Percentiles rank a stretch among this genome's conserved stretches.
Evolutionary conservation across 768 basidiomycete species (phyloP).

Genomic region (Leccinum disarticulatum): DNA sequence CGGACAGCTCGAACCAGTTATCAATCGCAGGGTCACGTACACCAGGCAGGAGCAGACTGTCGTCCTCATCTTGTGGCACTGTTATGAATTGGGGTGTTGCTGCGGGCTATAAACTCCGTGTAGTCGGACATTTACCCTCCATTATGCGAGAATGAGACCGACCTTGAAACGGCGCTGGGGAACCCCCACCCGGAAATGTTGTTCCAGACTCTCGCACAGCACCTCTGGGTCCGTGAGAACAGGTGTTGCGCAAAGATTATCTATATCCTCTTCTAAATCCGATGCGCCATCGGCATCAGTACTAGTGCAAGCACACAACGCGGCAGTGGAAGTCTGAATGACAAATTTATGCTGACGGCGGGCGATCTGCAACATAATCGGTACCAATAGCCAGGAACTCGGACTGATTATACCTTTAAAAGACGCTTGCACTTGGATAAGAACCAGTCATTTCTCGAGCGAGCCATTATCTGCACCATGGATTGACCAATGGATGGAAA

Average conservation of each 20-base stretch:
- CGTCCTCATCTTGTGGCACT: constrained; percentile 21
- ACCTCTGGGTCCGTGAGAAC: constrained; percentile 36
- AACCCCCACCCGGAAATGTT: constrained; percentile 42
- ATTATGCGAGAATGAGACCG: constrained; percentile 15
- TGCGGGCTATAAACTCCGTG: constrained; percentile 17
- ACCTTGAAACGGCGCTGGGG: constrained; percentile 51
- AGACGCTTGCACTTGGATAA: constrained; percentile 41
- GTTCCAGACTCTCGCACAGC: constrained; percentile 44
- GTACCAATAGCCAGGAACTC: constrained; percentile 8
- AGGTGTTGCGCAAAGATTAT: not conserved
- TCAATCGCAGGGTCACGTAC: constrained; percentile 6
- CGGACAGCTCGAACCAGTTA: constrained; percentile 19
- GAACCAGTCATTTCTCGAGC: constrained; percentile 52
- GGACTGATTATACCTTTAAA: constrained; percentile 44
- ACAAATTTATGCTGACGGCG: constrained; percentile 25
- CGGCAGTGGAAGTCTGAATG: constrained; percentile 29
- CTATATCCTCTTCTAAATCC: constrained; percentile 15
- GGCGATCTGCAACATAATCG: constrained; percentile 22
- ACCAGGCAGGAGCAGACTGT: constrained; percentile 18
- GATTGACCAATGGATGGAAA: constrained; percentile 52
- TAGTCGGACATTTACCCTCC: constrained; percentile 2
- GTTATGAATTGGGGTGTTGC: constrained; percentile 8
- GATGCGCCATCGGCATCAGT: constrained; percentile 6
- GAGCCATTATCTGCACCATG: constrained; percentile 48
- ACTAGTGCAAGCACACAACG: constrained; percentile 25